Evolutionary conservation across 495 filamentous ascomycete genomes (phyloP).

Genomic region (Xylaria nigripes): DNA sequence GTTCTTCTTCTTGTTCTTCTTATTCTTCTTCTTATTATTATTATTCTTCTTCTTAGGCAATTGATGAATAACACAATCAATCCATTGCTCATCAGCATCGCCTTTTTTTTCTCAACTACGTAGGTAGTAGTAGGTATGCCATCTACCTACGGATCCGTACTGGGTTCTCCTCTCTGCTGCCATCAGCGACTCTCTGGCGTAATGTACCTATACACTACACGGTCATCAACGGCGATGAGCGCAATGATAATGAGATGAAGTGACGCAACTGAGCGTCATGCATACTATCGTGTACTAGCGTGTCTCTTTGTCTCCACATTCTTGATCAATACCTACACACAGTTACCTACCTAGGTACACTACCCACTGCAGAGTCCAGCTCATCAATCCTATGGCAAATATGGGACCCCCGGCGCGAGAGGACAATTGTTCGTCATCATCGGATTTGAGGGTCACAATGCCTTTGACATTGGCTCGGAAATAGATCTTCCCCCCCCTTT

Average conservation of each 20-base stretch:
- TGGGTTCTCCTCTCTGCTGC: no score
- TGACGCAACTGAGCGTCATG: conserved; percentile 16
- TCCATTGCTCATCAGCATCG: conserved; percentile 1
- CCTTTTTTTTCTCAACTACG: neutral
- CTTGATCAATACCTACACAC: conserved; percentile 2
- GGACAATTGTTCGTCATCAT: conserved; percentile 1
- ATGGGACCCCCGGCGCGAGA: neutral
- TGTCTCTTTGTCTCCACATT: conserved; percentile 4
- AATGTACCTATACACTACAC: neutral
- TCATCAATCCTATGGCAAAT: conserved; percentile 11
- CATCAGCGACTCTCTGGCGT: neutral
- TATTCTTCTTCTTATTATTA: no score
- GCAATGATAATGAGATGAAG: conserved; percentile 4
- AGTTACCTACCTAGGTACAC: no score
- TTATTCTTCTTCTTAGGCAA: neutral
- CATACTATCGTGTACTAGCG: neutral
- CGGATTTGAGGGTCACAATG: neutral
- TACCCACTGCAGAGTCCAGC: neutral
- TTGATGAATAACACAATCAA: neutral
- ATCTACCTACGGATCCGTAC: no score
- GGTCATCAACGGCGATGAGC: conserved; percentile 3
- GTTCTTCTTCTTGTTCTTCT: no score
- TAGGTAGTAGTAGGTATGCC: no score
- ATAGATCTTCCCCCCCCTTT: neutral
- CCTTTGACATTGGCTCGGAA: neutral